Conservation (phyloP, 768 basidiomycete species). For the Russula griseocarnosa region DNA sequence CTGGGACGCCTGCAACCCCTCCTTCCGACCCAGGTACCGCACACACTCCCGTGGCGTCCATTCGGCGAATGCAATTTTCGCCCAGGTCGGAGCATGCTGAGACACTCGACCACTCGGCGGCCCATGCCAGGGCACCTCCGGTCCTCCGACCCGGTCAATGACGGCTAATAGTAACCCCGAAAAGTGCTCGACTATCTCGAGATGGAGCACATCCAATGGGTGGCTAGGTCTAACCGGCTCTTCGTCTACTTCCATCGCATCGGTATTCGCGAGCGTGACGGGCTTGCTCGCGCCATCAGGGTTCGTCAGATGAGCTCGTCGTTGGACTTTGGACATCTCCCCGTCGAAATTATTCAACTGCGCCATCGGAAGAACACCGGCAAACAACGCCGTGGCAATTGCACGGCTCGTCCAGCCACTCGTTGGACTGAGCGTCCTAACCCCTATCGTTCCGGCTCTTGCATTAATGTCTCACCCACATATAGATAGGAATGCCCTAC, state of each 20-base stretch:
- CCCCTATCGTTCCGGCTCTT: conserved; percentile 6
- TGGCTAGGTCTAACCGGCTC: conserved; percentile 44
- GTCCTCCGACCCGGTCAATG: conserved; percentile 50
- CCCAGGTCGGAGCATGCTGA: conserved; percentile 53
- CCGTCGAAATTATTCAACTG: conserved; percentile 41
- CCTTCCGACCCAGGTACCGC: conserved; percentile 50
- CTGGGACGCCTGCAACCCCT: conserved; percentile 21
- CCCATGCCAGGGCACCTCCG: conserved; percentile 37
- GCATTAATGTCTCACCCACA: not conserved
- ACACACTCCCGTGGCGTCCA: conserved; percentile 59
- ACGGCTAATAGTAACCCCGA: conserved; percentile 55
- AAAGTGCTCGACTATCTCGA: conserved; percentile 68
- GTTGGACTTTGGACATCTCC: conserved; percentile 22
- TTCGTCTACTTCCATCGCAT: conserved; percentile 61
- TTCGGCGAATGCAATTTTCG: conserved; percentile 40
- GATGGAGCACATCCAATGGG: conserved; percentile 61
- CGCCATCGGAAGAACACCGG: conserved; percentile 31
- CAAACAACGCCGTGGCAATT: conserved; percentile 48
- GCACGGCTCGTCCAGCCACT: conserved; percentile 44
- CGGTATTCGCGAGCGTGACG: conserved; percentile 29
- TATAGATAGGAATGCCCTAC: conserved; percentile 16
- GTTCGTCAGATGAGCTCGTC: conserved; percentile 28
- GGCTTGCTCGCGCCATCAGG: conserved; percentile 25
- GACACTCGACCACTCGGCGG: conserved; percentile 42
- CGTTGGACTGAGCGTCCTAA: conserved; percentile 24